A percentile compares a stretch with the other conserved stretches of the same genome.
These are phyloP conservation scores for Heteromeles arbutifolia DNA, from an alignment of 306 rosid species.

Conservation along the genomic window DNA sequence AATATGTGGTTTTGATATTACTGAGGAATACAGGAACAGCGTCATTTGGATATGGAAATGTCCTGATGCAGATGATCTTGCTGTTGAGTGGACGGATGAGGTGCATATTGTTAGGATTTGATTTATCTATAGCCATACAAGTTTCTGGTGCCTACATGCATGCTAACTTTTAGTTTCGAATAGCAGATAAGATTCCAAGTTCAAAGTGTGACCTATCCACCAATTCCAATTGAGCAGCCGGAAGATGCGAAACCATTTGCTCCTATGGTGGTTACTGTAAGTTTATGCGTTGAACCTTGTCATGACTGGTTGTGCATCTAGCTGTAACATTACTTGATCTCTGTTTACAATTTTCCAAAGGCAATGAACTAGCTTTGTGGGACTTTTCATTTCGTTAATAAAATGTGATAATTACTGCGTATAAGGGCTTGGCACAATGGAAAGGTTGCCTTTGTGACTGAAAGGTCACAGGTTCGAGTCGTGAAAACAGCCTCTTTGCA, in stretches of 20 bases:
- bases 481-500: too few relatives aligned
- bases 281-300: slow-evolving; percentile 15
- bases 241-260: slow-evolving; percentile 69
- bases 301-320: background rate
- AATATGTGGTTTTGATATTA: background rate
- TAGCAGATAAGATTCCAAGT: slow-evolving; percentile 59
- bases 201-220: slow-evolving; percentile 55
- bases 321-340: background rate
- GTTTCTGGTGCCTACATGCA: background rate
- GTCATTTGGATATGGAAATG: slow-evolving; percentile 62
- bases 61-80: slow-evolving; percentile 10
- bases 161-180: slow-evolving; percentile 16
- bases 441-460: too few relatives aligned
- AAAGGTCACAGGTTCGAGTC: too few relatives aligned
- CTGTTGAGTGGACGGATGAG: slow-evolving; percentile 46
- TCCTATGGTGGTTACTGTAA: slow-evolving; percentile 67
- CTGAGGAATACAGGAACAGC: slow-evolving; percentile 34
- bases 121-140: background rate
- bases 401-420: background rate
- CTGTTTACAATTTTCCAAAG: background rate
- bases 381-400: background rate
- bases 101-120: slow-evolving; percentile 30
- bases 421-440: too few relatives aligned
- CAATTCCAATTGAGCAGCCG: slow-evolving; percentile 60
- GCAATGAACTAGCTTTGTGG: background rate